Evolutionary conservation across 164 flowering plant genomes (phyloP).

Genomic region (Vitis cinerea): DNA sequence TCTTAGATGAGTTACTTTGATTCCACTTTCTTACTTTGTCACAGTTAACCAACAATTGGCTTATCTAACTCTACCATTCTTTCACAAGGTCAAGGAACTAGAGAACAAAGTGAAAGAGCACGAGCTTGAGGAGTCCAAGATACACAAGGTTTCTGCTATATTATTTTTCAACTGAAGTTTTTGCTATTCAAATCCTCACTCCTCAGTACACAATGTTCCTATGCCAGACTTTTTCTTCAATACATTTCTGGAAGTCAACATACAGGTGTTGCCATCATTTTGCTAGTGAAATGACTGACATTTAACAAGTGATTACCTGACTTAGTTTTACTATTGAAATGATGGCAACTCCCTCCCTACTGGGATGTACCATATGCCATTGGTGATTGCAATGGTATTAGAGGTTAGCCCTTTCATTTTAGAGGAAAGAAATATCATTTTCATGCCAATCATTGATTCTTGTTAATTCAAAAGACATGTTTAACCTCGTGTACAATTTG

Average conservation of each 20-base stretch:
- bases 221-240: too few species aligned
- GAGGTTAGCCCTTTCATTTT: too few species aligned
- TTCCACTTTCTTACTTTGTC: not conserved
- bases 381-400: too few species aligned
- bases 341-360: not conserved
- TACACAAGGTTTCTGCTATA: constrained; percentile 27
- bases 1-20: not conserved
- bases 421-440: too few species aligned
- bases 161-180: not conserved
- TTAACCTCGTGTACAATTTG: not conserved
- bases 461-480: not conserved
- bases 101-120: constrained; percentile 43
- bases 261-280: not conserved
- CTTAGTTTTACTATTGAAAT: not conserved
- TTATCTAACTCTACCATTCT: not conserved
- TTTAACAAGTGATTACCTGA: not conserved
- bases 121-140: constrained; percentile 23
- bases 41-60: not conserved
- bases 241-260: not conserved
- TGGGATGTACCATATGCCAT: not conserved
- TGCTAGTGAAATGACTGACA: not conserved
- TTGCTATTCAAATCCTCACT: not conserved
- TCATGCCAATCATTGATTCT: not conserved
- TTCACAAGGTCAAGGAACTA: constrained; percentile 41
- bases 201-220: too few species aligned